Evolutionary conservation across 257 asterid species (phyloP).

Genomic region (Prunella vulgaris): DNA sequence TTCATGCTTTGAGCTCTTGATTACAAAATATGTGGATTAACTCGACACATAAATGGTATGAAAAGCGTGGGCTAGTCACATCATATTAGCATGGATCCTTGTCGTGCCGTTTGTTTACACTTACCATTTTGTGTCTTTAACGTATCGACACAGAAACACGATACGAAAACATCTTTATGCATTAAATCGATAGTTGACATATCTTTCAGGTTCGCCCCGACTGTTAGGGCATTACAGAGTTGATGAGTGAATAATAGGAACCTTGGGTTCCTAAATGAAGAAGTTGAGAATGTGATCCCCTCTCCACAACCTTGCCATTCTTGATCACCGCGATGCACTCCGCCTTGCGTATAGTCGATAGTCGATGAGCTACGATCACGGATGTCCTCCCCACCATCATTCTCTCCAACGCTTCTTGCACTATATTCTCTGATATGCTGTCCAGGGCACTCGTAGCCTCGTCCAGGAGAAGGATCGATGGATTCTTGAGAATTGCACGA

Average conservation of each 20-base stretch:
- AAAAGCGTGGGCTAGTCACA: too few species aligned
- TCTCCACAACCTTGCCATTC: conserved; percentile 64
- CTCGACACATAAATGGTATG: too few species aligned
- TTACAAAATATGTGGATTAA: too few species aligned
- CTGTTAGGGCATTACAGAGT: background rate
- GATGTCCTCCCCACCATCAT: conserved; percentile 61
- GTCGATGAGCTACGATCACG: conserved; percentile 61
- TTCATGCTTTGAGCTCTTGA: too few species aligned
- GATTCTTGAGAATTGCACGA: conserved; percentile 67
- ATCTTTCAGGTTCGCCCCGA: too few species aligned
- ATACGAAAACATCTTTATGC: too few species aligned
- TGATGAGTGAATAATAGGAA: conserved; percentile 50
- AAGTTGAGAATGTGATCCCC: conserved; percentile 58
- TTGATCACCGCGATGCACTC: conserved; percentile 55
- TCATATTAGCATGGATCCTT: too few species aligned
- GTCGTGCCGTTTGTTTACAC: too few species aligned
- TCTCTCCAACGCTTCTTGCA: conserved; percentile 63
- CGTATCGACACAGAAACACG: too few species aligned
- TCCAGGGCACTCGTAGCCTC: conserved; percentile 79
- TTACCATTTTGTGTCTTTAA: too few species aligned
- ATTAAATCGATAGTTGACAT: too few species aligned
- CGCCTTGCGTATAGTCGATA: conserved; percentile 62
- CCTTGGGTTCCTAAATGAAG: conserved; percentile 40
- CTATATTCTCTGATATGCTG: conserved; percentile 50
- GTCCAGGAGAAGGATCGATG: conserved; percentile 64